phyloP scores from a whole-genome alignment of 2,329 filamentous ascomycete species.

The Microcyclosporella mali region DNA sequence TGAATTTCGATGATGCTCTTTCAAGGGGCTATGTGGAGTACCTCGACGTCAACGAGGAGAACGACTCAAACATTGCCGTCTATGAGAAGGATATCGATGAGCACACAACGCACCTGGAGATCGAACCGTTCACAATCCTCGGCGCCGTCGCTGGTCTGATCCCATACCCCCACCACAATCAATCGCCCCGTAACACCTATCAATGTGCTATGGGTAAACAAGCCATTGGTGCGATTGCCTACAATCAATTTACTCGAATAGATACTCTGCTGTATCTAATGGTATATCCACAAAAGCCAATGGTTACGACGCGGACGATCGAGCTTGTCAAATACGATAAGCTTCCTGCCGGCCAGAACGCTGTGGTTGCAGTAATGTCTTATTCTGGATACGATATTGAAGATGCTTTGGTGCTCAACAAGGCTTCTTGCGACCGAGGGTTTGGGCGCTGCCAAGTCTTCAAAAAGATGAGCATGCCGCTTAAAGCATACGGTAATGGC shows the following conservation, averaged over 20 bases:
- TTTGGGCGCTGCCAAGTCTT: constrained; percentile 98
- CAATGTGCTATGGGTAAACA: constrained; percentile 99
- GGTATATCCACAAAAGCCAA: constrained; percentile 94
- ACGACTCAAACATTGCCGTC: constrained; percentile 87
- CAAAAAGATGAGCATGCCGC: constrained; percentile 79
- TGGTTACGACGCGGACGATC: constrained; percentile 96
- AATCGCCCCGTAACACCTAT: constrained; percentile 97
- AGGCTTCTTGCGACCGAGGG: constrained; percentile 87
- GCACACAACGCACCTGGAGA: constrained; percentile 88
- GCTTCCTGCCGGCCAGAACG: constrained; percentile 91
- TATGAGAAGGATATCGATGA: constrained; percentile 78
- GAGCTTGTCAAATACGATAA: constrained; percentile 97
- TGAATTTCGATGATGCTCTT: constrained; percentile 91
- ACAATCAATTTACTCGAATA: constrained; percentile 95
- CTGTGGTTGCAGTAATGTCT: constrained; percentile 97
- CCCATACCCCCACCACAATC: constrained; percentile 97
- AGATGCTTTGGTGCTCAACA: constrained; percentile 93
- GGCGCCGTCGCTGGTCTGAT: constrained; percentile 94
- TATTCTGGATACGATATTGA: constrained; percentile 99
- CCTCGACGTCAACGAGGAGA: constrained; percentile 96
- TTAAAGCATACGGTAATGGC: constrained; percentile 85
- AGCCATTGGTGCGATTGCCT: constrained; percentile 95
- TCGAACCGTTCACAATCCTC: constrained; percentile 94
- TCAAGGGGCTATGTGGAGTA: constrained; percentile 89
- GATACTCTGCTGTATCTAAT: constrained; percentile 94